A percentile compares a stretch with the other conserved stretches of the same genome.
Evolutionary conservation across 805 yeast genomes (phyloP).

Genomic region (Grigorovia yakushimaensis): DNA sequence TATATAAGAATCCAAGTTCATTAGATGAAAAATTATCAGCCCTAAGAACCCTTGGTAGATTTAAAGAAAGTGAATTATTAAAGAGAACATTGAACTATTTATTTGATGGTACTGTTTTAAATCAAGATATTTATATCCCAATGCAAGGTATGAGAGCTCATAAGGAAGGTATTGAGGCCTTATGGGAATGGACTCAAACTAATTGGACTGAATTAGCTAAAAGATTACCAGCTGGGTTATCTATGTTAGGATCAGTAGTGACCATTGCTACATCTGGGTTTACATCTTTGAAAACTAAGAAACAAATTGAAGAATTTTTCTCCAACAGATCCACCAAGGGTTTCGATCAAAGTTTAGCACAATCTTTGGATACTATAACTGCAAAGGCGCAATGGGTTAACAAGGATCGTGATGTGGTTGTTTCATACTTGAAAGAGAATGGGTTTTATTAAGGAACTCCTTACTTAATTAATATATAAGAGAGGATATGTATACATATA

Average conservation of each 20-base stretch:
- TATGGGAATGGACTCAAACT: constrained; percentile 62
- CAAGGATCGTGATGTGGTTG: constrained; percentile 43
- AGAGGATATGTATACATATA: neutral
- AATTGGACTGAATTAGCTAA: constrained; percentile 66
- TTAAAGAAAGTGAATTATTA: constrained; percentile 42
- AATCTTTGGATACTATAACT: constrained; percentile 50
- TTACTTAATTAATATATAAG: too few species aligned
- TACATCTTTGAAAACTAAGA: constrained; percentile 44
- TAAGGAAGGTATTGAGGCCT: constrained; percentile 52
- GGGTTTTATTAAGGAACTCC: neutral
- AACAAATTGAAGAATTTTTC: constrained; percentile 43
- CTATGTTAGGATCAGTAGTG: constrained; percentile 73
- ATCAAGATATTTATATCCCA: constrained; percentile 72
- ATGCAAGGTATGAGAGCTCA: constrained; percentile 61
- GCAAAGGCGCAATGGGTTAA: constrained; percentile 49
- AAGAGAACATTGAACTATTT: constrained; percentile 47
- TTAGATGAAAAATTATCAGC: constrained; percentile 65
- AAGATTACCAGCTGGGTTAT: constrained; percentile 68
- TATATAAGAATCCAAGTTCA: constrained; percentile 50
- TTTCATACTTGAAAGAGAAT: constrained; percentile 38
- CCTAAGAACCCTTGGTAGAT: constrained; percentile 57
- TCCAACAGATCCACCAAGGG: constrained; percentile 49
- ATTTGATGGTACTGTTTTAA: constrained; percentile 49
- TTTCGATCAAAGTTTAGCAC: constrained; percentile 54
- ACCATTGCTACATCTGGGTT: constrained; percentile 50